These are phyloP conservation scores for Saccharomyces hybrid DNA, from an alignment of 1,139 yeast species.

Conservation along the genomic window DNA sequence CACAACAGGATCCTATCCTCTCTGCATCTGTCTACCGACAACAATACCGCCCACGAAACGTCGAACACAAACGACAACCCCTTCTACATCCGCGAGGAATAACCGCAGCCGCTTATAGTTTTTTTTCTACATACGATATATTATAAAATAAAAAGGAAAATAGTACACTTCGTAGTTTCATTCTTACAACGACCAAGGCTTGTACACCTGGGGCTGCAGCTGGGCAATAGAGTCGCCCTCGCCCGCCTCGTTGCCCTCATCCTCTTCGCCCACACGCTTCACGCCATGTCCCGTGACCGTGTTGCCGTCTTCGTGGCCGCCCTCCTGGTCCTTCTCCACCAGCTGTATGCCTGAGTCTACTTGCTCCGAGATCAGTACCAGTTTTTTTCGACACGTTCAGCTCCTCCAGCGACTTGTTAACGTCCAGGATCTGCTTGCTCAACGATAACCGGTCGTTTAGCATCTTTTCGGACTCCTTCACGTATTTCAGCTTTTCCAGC, in stretches of 20 bases:
- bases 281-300: slow-evolving; percentile 22
- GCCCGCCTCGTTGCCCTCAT: neutral
- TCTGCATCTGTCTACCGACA: neutral
- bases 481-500: slow-evolving; percentile 22
- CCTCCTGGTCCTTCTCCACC: slow-evolving; percentile 22
- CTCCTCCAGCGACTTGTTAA: slow-evolving; percentile 24
- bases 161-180: neutral
- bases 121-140: neutral
- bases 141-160: neutral
- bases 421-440: slow-evolving; percentile 27
- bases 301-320: slow-evolving; percentile 15
- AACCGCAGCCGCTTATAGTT: neutral
- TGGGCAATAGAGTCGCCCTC: slow-evolving; percentile 23
- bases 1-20: neutral
- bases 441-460: slow-evolving; percentile 26
- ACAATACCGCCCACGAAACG: neutral
- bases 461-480: slow-evolving; percentile 25
- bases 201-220: slow-evolving; percentile 27
- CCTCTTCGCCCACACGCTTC: neutral
- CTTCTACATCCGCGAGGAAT: neutral
- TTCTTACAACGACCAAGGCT: slow-evolving; percentile 28
- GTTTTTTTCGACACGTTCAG: slow-evolving; percentile 26
- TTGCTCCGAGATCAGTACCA: slow-evolving; percentile 28
- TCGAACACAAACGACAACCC: neutral
- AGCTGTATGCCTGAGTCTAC: slow-evolving; percentile 27